phyloP scores from a whole-genome alignment of 306 rosid genomes.

The Acacia crassicarpa region DNA sequence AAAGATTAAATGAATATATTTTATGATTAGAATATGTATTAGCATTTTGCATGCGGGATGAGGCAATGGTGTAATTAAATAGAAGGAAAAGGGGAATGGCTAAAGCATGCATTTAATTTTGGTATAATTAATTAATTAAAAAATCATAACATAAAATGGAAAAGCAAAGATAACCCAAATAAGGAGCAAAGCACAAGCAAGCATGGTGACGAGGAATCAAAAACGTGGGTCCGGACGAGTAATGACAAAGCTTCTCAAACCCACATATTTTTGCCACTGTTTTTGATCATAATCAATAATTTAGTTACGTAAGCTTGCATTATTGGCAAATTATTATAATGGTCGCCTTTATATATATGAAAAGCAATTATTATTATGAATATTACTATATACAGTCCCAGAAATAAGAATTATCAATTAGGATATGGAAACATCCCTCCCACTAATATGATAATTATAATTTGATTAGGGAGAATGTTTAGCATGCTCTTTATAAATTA shows the following conservation, averaged over 20 bases:
- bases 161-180: not conserved
- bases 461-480: not conserved
- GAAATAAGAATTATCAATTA: not conserved
- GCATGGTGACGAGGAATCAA: not conserved
- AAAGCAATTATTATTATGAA: not conserved
- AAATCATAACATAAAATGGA: not conserved
- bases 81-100: not conserved
- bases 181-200: not conserved
- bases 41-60: not conserved
- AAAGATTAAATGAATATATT: too few species aligned
- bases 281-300: not conserved
- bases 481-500: not conserved
- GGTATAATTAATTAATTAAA: not conserved
- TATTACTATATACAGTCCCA: not conserved
- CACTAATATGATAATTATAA: not conserved
- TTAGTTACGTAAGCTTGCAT: not conserved
- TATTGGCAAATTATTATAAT: slow-evolving; percentile 5
- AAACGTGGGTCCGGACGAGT: not conserved
- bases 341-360: not conserved
- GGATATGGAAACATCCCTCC: not conserved
- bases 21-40: not conserved
- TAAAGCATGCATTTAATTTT: not conserved
- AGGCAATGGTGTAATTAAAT: not conserved
- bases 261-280: not conserved
- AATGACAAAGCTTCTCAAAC: not conserved